Evolutionary conservation across 1,284 basidiomycete species (phyloP).

Genomic region (Tilletia horrida): DNA sequence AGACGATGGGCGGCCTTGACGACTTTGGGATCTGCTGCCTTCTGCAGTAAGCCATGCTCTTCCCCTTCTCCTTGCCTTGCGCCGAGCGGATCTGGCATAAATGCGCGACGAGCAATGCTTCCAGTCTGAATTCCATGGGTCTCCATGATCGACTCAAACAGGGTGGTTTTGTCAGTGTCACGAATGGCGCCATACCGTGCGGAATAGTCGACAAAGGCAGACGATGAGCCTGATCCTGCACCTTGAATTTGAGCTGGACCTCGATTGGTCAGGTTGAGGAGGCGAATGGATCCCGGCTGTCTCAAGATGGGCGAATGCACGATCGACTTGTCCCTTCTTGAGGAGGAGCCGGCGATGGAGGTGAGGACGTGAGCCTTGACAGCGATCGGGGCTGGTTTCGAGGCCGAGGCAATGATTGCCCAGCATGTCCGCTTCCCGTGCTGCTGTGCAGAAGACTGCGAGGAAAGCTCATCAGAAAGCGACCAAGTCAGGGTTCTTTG

Average conservation of each 20-base stretch:
- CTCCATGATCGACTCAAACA: slow-evolving; percentile 48
- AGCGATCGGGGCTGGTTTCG: not conserved
- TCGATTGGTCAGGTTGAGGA: not conserved
- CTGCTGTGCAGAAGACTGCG: no score
- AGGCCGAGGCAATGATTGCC: slow-evolving; percentile 10
- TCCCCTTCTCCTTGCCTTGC: not conserved
- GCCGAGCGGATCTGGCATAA: slow-evolving; percentile 44
- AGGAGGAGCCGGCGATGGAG: not conserved
- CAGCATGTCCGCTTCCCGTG: not conserved
- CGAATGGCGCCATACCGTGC: slow-evolving; percentile 51
- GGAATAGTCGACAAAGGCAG: slow-evolving; percentile 43
- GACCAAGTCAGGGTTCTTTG: slow-evolving; percentile 2
- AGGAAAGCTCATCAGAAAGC: not conserved
- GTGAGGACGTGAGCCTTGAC: slow-evolving; percentile 1
- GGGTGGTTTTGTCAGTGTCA: slow-evolving; percentile 42
- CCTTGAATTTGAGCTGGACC: not conserved
- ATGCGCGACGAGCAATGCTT: slow-evolving; percentile 29
- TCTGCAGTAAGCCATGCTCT: not conserved
- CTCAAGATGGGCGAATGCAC: not conserved
- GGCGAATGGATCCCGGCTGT: not conserved
- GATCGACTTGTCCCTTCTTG: not conserved
- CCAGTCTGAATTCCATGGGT: slow-evolving; percentile 39
- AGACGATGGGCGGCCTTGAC: slow-evolving; percentile 21
- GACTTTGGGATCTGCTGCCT: not conserved
- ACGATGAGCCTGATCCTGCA: not conserved